Evolutionary conservation across 768 basidiomycete species (phyloP).

Genomic region (Lactifluus piperatus): DNA sequence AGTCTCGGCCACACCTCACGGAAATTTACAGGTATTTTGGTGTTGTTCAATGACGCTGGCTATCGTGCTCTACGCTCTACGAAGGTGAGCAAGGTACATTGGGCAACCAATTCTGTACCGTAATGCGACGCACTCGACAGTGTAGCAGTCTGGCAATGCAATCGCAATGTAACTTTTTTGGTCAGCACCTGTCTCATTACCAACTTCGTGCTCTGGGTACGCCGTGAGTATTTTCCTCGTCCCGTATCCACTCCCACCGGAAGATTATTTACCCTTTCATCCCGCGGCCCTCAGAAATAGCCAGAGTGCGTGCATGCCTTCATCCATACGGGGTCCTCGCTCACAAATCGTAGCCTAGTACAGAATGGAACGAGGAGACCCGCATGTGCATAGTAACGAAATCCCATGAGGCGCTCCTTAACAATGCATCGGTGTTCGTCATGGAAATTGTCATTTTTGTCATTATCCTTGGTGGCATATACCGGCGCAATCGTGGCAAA

Average conservation of each 20-base stretch:
- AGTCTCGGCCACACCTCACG: neutral
- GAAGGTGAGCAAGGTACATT: neutral
- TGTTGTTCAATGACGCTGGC: conserved; percentile 7
- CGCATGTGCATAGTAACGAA: conserved; percentile 1
- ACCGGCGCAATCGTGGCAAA: neutral
- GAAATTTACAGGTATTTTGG: conserved; percentile 2
- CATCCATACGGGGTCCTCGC: neutral
- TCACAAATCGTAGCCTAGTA: neutral
- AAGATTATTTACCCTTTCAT: neutral
- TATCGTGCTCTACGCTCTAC: conserved; percentile 9
- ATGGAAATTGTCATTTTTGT: conserved; percentile 3
- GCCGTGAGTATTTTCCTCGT: neutral
- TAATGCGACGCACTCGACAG: neutral
- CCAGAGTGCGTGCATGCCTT: neutral
- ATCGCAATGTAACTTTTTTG: neutral
- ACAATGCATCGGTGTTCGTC: conserved; percentile 1
- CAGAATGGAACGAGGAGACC: neutral
- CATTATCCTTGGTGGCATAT: neutral
- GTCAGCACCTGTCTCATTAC: neutral
- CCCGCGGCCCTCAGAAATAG: neutral
- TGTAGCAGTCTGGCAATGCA: conserved; percentile 10
- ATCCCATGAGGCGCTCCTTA: neutral
- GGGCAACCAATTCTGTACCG: neutral
- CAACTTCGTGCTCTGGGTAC: conserved; percentile 13
- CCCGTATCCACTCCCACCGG: neutral